Percentiles rank a stretch among this genome's conserved stretches.
Evolutionary conservation across 1,284 basidiomycete genomes (phyloP).

Genomic region (Malassezia sp.): DNA sequence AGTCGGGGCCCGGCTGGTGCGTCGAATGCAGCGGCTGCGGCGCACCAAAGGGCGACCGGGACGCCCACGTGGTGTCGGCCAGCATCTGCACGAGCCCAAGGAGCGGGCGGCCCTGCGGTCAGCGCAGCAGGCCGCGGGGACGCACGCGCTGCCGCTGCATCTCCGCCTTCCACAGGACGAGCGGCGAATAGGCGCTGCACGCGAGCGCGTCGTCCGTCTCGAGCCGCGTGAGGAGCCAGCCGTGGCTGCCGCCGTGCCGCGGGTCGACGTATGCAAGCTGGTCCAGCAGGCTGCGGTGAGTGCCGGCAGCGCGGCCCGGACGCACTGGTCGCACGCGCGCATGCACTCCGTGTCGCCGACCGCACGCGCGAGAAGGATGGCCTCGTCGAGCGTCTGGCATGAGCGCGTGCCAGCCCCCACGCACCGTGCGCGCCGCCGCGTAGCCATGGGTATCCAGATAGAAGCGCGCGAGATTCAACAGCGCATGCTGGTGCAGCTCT

Average conservation of each 20-base stretch:
- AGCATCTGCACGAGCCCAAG: slow-evolving; percentile 6
- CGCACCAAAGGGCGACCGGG: neutral
- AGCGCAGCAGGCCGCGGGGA: no score
- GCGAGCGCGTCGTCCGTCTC: slow-evolving; percentile 1
- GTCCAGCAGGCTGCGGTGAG: slow-evolving; percentile 8
- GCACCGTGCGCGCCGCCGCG: slow-evolving; percentile 8
- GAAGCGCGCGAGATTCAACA: slow-evolving; percentile 15
- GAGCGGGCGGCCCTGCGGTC: slow-evolving; percentile 7
- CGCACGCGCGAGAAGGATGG: slow-evolving; percentile 13
- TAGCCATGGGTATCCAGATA: slow-evolving; percentile 4
- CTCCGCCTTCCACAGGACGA: slow-evolving; percentile 12
- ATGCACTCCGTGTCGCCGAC: slow-evolving; percentile 16
- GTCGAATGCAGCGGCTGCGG: neutral
- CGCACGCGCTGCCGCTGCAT: slow-evolving; percentile 1
- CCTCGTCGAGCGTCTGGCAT: slow-evolving; percentile 13
- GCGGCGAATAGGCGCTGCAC: slow-evolving; percentile 10
- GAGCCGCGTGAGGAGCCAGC: slow-evolving; percentile 5
- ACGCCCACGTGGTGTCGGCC: slow-evolving; percentile 7
- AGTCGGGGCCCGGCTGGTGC: neutral
- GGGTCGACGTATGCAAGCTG: slow-evolving; percentile 8
- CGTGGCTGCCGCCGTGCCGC: neutral
- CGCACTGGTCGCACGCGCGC: slow-evolving; percentile 14
- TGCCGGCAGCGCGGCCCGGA: neutral
- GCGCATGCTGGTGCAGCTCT: slow-evolving; percentile 15
- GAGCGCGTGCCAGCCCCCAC: neutral